Evolutionary conservation across 2,329 filamentous ascomycete species (phyloP), one percentile per base, ranked within the genome.

Genomic region (Aspergillus brunneoviolaceus): DNA sequence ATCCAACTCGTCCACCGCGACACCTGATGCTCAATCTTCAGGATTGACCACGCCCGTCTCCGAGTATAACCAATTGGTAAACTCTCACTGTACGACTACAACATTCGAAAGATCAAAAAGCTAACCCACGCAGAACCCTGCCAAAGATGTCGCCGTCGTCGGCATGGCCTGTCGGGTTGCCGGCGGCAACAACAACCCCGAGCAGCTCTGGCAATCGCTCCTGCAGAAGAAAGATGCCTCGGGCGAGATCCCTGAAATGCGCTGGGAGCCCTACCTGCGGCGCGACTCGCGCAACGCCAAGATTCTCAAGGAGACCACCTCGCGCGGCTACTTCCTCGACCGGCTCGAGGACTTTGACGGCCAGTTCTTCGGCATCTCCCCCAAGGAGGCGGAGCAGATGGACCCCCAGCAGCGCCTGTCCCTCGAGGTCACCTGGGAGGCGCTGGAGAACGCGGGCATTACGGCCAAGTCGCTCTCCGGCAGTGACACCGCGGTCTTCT

Each of bases 131-230:
- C n/a, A 61, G 59, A 56, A 61, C 21, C 23, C 21, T 14, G 33
- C 27, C 35, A 60, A 62, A 23, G 68, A 69, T 50, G 66, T 76
- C 16, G 74, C 74, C 7, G 69, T 77, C 19, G 67, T 76, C 16
- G 74, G 74, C 5, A 67, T 74, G 59, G 67, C 67, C 5, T 77
- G 74, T 56, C 70, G 73, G 27, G 61, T 68, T 1, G 67, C 74
- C 3, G 72, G 74, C 4, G 70, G 64, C 2, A 71, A 67, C 45
- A 59, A 72, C 39, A 64, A 59, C 16, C 73, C 72, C 0, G 71
- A 73, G 19, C 61, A 72, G 35, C 70, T 77, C 7, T 77, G 74
- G 74, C 27, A 73, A 21, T 70, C 69, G 31, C 55, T 76, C 1
- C 42, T 73, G 19, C 55, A 70, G 11, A 69, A 73, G 58, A 66